phyloP scores from a whole-genome alignment of 2,329 filamentous ascomycete species.

The Botrytis deweyae region DNA sequence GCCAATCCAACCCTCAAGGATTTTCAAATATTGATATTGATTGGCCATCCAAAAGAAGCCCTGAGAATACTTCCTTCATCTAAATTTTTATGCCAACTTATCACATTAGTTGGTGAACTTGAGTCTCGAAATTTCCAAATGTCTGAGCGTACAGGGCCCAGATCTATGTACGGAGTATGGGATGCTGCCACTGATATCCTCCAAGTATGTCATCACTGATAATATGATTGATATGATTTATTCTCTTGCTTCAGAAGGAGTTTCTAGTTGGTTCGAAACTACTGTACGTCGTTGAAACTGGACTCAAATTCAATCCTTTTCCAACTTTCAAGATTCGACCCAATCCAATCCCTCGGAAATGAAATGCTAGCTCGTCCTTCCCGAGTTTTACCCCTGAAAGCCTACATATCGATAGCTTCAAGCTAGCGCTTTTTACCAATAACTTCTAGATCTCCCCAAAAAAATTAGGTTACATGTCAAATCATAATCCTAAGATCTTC shows the following conservation, averaged over 20 bases:
- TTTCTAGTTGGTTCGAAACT: background rate
- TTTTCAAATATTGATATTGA: slow-evolving; percentile 3
- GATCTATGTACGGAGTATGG: background rate
- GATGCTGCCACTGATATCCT: background rate
- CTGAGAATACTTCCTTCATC: background rate
- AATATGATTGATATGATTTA: background rate
- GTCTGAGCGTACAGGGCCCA: background rate
- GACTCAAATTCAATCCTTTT: background rate
- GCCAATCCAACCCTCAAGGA: background rate
- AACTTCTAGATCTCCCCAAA: background rate
- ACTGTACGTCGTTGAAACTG: background rate
- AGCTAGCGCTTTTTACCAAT: background rate
- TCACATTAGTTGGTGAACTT: background rate
- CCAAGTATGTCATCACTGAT: background rate
- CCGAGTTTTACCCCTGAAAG: slow-evolving; percentile 8
- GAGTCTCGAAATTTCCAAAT: background rate
- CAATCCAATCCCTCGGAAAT: slow-evolving; percentile 3
- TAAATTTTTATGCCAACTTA: background rate
- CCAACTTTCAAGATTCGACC: background rate
- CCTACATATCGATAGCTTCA: background rate
- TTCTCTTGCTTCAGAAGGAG: background rate
- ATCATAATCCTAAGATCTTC: background rate
- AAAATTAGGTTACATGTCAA: background rate
- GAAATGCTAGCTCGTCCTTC: slow-evolving; percentile 9
- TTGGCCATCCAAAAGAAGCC: background rate